These are phyloP conservation scores for Pulveroboletus sp. DNA, from an alignment of 768 basidiomycete genomes.

Conservation along the genomic window DNA sequence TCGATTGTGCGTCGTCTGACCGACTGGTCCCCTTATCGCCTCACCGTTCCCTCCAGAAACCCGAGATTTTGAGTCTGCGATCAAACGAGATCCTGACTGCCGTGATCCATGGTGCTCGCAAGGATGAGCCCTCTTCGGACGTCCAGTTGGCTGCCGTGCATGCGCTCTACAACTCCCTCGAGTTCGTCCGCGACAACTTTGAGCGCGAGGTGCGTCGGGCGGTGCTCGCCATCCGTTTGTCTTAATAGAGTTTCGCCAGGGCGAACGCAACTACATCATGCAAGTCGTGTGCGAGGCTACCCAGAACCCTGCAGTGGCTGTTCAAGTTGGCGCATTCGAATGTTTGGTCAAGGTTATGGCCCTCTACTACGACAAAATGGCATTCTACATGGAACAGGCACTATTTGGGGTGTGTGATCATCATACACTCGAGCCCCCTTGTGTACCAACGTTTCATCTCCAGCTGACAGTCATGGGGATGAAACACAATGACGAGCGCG, in stretches of 20 bases:
- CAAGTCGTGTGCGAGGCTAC: constrained; percentile 99
- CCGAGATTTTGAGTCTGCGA: constrained; percentile 81
- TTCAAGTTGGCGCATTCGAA: constrained; percentile 96
- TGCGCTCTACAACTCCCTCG: constrained; percentile 91
- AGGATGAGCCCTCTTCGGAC: constrained; percentile 87
- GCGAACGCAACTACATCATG: constrained; percentile 99
- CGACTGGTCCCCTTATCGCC: constrained; percentile 2
- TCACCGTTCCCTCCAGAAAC: constrained; percentile 56
- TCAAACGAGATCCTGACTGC: constrained; percentile 98
- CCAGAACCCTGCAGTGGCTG: constrained; percentile 70
- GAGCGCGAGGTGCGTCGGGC: constrained; percentile 77
- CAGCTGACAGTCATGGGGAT: constrained; percentile 97
- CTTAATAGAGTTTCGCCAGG: constrained; percentile 45
- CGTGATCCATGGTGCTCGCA: constrained; percentile 95
- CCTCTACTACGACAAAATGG: constrained; percentile 98
- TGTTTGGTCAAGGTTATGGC: constrained; percentile 96
- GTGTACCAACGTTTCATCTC: constrained; percentile 12
- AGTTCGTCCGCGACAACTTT: constrained; percentile 97
- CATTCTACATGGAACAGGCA: constrained; percentile 98
- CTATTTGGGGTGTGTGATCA: constrained; percentile 79
- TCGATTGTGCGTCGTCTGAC: constrained; percentile 65
- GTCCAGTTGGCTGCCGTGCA: constrained; percentile 93
- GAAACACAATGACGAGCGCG: constrained; percentile 87
- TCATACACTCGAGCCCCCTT: constrained; percentile 3
- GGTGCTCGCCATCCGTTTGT: neutral